A percentile compares a stretch with the other conserved stretches of the same genome.
Conservation (phyloP, 768 basidiomycete genomes). For the Lactarius psammicola region DNA sequence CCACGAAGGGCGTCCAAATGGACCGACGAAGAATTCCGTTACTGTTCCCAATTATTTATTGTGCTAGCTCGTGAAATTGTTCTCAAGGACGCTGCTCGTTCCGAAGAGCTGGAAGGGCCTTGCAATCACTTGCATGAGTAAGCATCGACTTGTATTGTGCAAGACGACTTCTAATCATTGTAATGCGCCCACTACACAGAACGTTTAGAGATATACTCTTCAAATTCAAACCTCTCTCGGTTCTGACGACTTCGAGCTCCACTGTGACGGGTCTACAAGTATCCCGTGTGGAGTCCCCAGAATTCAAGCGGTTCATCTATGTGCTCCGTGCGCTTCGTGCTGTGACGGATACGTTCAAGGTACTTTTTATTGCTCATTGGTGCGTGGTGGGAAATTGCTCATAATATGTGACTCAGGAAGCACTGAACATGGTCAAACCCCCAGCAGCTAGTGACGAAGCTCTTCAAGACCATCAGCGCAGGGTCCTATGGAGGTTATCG, state of each 20-base stretch:
- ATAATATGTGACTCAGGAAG: too few species aligned
- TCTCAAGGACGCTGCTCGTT: background rate
- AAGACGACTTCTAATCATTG: background rate
- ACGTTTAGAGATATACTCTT: background rate
- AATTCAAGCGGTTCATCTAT: background rate
- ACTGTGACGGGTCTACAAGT: too few species aligned
- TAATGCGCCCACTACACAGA: background rate
- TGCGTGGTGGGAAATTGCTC: too few species aligned
- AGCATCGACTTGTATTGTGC: background rate
- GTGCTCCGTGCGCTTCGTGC: background rate
- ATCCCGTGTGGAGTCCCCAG: background rate
- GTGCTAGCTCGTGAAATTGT: background rate
- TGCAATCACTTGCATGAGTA: background rate
- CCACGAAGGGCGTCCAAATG: background rate
- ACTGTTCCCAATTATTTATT: background rate
- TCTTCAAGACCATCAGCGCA: too few species aligned
- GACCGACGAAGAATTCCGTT: background rate
- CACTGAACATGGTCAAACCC: too few species aligned
- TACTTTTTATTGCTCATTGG: too few species aligned
- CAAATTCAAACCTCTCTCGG: too few species aligned
- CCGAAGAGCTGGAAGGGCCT: background rate
- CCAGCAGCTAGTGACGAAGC: too few species aligned
- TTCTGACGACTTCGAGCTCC: too few species aligned
- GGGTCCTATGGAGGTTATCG: too few species aligned
- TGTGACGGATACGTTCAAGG: too few species aligned